phyloP scores from a whole-genome alignment of 306 rosid genomes.

The Pueraria montana region DNA sequence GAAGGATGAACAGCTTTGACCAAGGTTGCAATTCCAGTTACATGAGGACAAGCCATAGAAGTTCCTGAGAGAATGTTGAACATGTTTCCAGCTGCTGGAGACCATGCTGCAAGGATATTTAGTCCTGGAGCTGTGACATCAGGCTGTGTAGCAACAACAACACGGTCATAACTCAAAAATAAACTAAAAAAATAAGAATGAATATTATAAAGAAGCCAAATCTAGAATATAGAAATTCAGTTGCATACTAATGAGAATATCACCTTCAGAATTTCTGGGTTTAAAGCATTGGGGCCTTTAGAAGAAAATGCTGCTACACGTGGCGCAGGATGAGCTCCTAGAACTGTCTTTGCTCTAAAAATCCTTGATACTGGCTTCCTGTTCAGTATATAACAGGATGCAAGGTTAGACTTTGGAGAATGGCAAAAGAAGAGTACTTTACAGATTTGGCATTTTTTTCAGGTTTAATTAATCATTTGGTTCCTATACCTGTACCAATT shows the following conservation, averaged over 20 bases:
- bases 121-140: conserved; percentile 89
- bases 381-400: conserved; percentile 43
- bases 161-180: conserved; percentile 45
- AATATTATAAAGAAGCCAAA: too few relatives aligned
- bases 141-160: conserved; percentile 64
- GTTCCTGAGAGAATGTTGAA: conserved; percentile 85
- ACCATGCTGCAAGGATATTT: conserved; percentile 94
- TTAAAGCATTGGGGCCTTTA: conserved; percentile 81
- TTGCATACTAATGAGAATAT: conserved; percentile 17
- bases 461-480: too few relatives aligned
- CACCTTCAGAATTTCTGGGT: conserved; percentile 91
- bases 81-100: conserved; percentile 69
- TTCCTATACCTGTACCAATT: too few relatives aligned
- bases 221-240: conserved; percentile 8
- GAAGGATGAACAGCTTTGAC: conserved; percentile 85
- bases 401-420: conserved; percentile 34
- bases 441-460: conserved; percentile 13
- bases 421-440: conserved; percentile 25
- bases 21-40: conserved; percentile 84
- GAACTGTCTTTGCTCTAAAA: conserved; percentile 67
- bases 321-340: conserved; percentile 82
- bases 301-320: conserved; percentile 87
- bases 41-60: conserved; percentile 94
- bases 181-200: too few relatives aligned
- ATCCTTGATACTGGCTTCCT: conserved; percentile 68